Evolutionary conservation across 2,329 filamentous ascomycete species (phyloP).

Genomic region (Cladosporium sp.): DNA sequence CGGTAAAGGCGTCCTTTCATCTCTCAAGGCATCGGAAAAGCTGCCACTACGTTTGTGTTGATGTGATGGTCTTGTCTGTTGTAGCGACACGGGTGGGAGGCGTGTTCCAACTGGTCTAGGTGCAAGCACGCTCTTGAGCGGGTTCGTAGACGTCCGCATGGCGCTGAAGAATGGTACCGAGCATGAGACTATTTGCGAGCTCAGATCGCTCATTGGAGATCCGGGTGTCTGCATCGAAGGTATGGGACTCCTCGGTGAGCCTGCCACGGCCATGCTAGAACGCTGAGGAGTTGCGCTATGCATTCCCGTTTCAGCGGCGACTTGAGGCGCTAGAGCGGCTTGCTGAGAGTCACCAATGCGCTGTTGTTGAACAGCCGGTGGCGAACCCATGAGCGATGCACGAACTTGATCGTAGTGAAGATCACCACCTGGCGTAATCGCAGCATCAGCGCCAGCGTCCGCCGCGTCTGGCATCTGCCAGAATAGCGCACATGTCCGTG

Average conservation of each 20-base stretch:
- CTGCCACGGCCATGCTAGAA: slow-evolving; percentile 4
- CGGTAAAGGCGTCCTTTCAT: slow-evolving; percentile 55
- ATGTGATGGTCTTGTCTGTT: slow-evolving; percentile 34
- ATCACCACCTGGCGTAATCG: slow-evolving; percentile 69
- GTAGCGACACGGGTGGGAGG: slow-evolving; percentile 12
- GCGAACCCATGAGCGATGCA: not conserved
- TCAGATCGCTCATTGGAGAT: slow-evolving; percentile 46
- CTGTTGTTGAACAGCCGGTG: not conserved
- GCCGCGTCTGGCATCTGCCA: slow-evolving; percentile 73
- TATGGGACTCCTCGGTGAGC: slow-evolving; percentile 3
- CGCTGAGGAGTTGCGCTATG: not conserved
- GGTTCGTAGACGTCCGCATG: slow-evolving; percentile 14
- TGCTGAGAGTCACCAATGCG: slow-evolving; percentile 12
- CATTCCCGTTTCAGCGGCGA: slow-evolving; percentile 6
- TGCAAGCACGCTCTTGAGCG: not conserved
- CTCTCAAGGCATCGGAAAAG: slow-evolving; percentile 77
- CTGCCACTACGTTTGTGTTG: slow-evolving; percentile 81
- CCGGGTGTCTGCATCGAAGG: slow-evolving; percentile 16
- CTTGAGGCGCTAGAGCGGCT: slow-evolving; percentile 8
- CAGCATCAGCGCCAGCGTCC: slow-evolving; percentile 52
- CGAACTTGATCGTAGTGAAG: slow-evolving; percentile 20
- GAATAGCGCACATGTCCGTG: slow-evolving; percentile 80
- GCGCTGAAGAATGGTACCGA: slow-evolving; percentile 47
- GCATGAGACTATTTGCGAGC: slow-evolving; percentile 57
- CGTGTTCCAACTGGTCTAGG: slow-evolving; percentile 15